These are phyloP conservation scores for Galerina marginata DNA, from an alignment of 768 basidiomycete species.

Conservation along the genomic window DNA sequence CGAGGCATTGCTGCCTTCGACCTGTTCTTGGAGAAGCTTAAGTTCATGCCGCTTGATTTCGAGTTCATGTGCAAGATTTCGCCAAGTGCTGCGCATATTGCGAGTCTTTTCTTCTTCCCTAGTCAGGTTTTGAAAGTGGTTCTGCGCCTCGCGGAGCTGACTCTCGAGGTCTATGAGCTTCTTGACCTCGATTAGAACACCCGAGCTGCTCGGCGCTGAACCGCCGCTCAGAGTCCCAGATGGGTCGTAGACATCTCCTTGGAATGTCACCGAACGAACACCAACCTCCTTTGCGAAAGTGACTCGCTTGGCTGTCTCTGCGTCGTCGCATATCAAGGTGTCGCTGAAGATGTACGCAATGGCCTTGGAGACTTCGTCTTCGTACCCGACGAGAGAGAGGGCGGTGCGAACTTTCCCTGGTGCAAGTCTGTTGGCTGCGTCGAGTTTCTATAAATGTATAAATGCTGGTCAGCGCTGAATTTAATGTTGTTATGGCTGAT, in stretches of 20 bases:
- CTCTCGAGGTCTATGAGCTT: constrained; percentile 75
- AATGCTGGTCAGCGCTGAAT: not conserved
- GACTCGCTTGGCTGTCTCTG: constrained; percentile 83
- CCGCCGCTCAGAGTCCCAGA: constrained; percentile 94
- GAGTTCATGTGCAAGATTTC: constrained; percentile 61
- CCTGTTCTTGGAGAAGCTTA: constrained; percentile 78
- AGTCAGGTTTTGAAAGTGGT: constrained; percentile 55
- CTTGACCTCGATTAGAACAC: constrained; percentile 82
- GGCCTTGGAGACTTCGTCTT: constrained; percentile 81
- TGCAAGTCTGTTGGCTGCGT: constrained; percentile 71
- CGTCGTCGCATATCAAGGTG: constrained; percentile 89
- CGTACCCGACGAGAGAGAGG: constrained; percentile 86
- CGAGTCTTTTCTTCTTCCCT: constrained; percentile 56
- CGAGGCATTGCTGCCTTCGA: constrained; percentile 88
- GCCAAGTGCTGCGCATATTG: constrained; percentile 67
- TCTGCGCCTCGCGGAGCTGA: constrained; percentile 55
- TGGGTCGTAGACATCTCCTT: constrained; percentile 97
- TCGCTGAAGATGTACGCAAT: constrained; percentile 95
- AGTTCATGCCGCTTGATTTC: constrained; percentile 93
- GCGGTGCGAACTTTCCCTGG: constrained; percentile 85
- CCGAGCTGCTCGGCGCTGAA: constrained; percentile 76
- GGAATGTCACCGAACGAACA: constrained; percentile 88
- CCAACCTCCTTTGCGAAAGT: constrained; percentile 77
- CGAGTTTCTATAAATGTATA: constrained; percentile 64
- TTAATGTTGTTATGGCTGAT: not conserved